Evolutionary conservation across 2,329 filamentous ascomycete species (phyloP).

Genomic region (Mycosphaerella sp.): DNA sequence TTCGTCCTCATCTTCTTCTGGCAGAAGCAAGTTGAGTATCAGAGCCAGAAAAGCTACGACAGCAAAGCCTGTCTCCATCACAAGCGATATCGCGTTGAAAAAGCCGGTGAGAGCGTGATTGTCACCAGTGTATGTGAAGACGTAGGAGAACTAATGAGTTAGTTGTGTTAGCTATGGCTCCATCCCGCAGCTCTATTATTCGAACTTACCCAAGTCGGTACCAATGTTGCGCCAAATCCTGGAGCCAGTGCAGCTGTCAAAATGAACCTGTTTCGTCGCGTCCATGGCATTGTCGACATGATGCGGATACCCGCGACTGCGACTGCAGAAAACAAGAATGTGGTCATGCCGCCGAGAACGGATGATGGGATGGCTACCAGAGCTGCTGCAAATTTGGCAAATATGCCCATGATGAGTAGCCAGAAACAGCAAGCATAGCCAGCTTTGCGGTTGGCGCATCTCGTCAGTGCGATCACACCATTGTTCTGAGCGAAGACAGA

Average conservation of each 20-base stretch:
- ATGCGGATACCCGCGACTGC: constrained; percentile 73
- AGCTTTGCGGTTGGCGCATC: constrained; percentile 73
- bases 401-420: constrained; percentile 72
- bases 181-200: too few relatives aligned
- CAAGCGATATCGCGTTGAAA: constrained; percentile 55
- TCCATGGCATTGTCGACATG: constrained; percentile 64
- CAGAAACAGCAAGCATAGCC: constrained; percentile 74
- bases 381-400: constrained; percentile 74
- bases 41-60: constrained; percentile 68
- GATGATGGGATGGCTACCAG: constrained; percentile 64
- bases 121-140: constrained; percentile 65
- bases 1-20: constrained; percentile 68
- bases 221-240: constrained; percentile 54
- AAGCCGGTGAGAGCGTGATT: constrained; percentile 66
- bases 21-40: constrained; percentile 64
- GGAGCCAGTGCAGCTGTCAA: constrained; percentile 67
- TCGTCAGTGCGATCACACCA: constrained; percentile 73
- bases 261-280: constrained; percentile 74
- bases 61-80: constrained; percentile 57
- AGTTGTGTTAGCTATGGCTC: not conserved
- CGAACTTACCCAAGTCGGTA: constrained; percentile 33
- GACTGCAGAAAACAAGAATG: constrained; percentile 72
- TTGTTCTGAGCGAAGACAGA: constrained; percentile 79
- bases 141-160: constrained; percentile 35
- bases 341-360: constrained; percentile 52